phyloP scores from a whole-genome alignment of 495 filamentous ascomycete species.

The Xylaria longipes region DNA sequence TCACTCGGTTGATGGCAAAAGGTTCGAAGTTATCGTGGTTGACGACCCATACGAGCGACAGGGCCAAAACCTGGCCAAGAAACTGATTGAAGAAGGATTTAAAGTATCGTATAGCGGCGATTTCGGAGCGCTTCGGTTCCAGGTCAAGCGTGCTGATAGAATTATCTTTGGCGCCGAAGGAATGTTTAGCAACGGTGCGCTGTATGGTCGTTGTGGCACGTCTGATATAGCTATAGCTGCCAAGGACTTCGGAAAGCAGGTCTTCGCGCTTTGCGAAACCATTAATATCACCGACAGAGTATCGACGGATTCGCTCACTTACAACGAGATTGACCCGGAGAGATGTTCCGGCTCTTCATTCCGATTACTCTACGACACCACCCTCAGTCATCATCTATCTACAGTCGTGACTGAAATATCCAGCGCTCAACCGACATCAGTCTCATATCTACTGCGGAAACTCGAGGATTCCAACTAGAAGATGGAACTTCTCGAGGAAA shows the following conservation, averaged over 20 bases:
- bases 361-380: constrained; percentile 92
- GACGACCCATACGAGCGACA: constrained; percentile 79
- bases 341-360: constrained; percentile 64
- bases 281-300: constrained; percentile 95
- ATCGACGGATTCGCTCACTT: constrained; percentile 86
- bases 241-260: constrained; percentile 73
- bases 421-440: constrained; percentile 82
- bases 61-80: constrained; percentile 74
- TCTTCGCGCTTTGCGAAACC: constrained; percentile 91
- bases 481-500: constrained; percentile 20
- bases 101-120: constrained; percentile 78
- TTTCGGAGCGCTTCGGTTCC: constrained; percentile 73
- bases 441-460: constrained; percentile 61
- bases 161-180: constrained; percentile 88
- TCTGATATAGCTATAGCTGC: constrained; percentile 89
- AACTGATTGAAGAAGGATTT: constrained; percentile 70
- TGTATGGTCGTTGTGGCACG: constrained; percentile 88
- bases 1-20: constrained; percentile 61
- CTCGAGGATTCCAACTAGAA: constrained; percentile 55
- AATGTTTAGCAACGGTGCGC: constrained; percentile 86
- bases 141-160: constrained; percentile 75
- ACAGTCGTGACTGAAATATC: constrained; percentile 94
- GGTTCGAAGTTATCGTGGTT: constrained; percentile 83
- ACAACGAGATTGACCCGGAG: constrained; percentile 83
- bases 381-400: constrained; percentile 84